Evolutionary conservation across 805 yeast species (phyloP).

Genomic region (Starmera pachycereana): DNA sequence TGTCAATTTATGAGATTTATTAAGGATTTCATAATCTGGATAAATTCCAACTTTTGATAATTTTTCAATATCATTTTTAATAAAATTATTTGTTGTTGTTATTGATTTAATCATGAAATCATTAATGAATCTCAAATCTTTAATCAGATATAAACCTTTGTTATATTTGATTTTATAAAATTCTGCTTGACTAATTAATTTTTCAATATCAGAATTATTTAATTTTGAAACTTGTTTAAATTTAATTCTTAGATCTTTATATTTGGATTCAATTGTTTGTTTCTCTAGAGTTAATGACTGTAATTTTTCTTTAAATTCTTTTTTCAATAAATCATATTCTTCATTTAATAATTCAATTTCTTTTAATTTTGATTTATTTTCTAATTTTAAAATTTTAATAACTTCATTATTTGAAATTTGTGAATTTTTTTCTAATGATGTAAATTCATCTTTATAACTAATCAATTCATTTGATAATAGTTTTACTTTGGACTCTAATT

Average conservation of each 20-base stretch:
- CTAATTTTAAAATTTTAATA: slow-evolving; percentile 3
- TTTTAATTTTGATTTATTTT: slow-evolving; percentile 9
- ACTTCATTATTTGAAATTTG: slow-evolving; percentile 2
- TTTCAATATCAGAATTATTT: slow-evolving; percentile 6
- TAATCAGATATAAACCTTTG: slow-evolving; percentile 27
- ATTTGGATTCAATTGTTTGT: slow-evolving; percentile 16
- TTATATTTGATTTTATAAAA: slow-evolving; percentile 37
- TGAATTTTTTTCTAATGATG: slow-evolving; percentile 6
- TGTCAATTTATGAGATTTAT: slow-evolving; percentile 12
- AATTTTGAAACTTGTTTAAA: slow-evolving; percentile 16
- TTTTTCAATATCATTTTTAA: slow-evolving; percentile 17
- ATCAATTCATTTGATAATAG: slow-evolving; percentile 23
- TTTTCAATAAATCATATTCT: slow-evolving; percentile 23
- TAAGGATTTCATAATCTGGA: slow-evolving; percentile 16
- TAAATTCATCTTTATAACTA: slow-evolving; percentile 15
- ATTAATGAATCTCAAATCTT: slow-evolving; percentile 26
- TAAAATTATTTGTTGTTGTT: slow-evolving; percentile 14
- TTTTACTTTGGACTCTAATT: slow-evolving; percentile 21
- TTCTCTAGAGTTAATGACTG: slow-evolving; percentile 18
- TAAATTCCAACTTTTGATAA: slow-evolving; percentile 18
- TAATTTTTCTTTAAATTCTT: slow-evolving; percentile 20
- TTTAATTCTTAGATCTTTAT: slow-evolving; percentile 21
- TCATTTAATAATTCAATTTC: slow-evolving; percentile 12
- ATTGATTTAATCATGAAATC: slow-evolving; percentile 22
- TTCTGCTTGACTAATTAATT: slow-evolving; percentile 30